phyloP scores from a whole-genome alignment of 176 grass and related monocot species.

The Tillandsia leiboldiana region DNA sequence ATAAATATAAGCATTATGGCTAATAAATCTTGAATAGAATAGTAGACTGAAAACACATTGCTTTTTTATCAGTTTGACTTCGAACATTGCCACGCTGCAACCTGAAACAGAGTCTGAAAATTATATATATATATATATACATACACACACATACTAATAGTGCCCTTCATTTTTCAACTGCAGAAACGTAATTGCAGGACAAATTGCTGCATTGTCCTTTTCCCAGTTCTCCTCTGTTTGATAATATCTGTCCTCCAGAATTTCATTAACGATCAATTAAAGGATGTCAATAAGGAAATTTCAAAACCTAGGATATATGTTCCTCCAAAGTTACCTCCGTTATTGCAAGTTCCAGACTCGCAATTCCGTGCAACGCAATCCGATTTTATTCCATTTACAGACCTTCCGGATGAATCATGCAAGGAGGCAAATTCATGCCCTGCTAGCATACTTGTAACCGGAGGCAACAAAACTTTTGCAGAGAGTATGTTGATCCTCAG shows the following conservation, averaged over 20 bases:
- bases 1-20: no score
- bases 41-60: no score
- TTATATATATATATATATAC: background rate
- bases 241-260: constrained; percentile 17
- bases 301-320: constrained; percentile 34
- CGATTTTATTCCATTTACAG: constrained; percentile 13
- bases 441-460: constrained; percentile 37
- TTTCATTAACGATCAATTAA: background rate
- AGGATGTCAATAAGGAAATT: constrained; percentile 20
- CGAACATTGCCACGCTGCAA: no score
- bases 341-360: constrained; percentile 35
- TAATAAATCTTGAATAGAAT: no score
- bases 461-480: constrained; percentile 28
- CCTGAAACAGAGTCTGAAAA: background rate
- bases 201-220: constrained; percentile 41
- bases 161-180: constrained; percentile 1
- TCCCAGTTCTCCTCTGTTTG: constrained; percentile 36
- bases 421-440: constrained; percentile 11
- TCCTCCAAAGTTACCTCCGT: constrained; percentile 37
- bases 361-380: constrained; percentile 32
- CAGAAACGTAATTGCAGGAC: constrained; percentile 52
- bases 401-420: constrained; percentile 17
- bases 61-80: no score
- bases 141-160: background rate
- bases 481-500: constrained; percentile 15